Percentiles rank a stretch among this genome's conserved stretches.
These are phyloP conservation scores for Venturia pyrina DNA, from an alignment of 2,329 filamentous ascomycete species.

Conservation along the genomic window DNA sequence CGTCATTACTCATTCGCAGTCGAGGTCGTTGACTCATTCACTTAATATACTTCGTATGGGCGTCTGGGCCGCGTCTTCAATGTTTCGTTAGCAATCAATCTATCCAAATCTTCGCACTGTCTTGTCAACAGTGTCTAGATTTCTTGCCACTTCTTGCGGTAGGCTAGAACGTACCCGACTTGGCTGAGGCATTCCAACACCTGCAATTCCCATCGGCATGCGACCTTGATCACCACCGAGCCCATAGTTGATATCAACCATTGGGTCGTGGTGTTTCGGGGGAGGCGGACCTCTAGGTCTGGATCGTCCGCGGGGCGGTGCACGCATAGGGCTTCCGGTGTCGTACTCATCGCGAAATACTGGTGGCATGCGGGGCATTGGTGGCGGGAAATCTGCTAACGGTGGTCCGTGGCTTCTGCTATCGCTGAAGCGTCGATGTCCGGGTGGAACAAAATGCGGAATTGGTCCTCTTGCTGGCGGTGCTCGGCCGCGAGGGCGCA, in stretches of 20 bases:
- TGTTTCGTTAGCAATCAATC: neutral
- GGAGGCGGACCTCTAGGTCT: neutral
- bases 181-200: neutral
- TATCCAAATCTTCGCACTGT: neutral
- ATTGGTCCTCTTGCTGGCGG: neutral
- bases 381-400: neutral
- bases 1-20: neutral
- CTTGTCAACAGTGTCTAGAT: neutral
- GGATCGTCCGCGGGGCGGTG: neutral
- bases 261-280: neutral
- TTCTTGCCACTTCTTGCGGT: neutral
- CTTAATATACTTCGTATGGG: conserved; percentile 1
- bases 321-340: neutral
- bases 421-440: neutral
- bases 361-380: neutral
- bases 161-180: neutral
- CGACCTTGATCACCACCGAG: conserved; percentile 2
- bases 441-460: neutral
- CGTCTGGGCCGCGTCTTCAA: neutral
- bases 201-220: neutral
- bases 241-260: conserved; percentile 1
- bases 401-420: neutral
- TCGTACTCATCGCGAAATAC: neutral
- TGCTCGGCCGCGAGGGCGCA: conserved; percentile 3
- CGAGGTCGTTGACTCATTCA: neutral